Evolutionary conservation across 805 yeast genomes (phyloP).

Genomic region (Candida maris): DNA sequence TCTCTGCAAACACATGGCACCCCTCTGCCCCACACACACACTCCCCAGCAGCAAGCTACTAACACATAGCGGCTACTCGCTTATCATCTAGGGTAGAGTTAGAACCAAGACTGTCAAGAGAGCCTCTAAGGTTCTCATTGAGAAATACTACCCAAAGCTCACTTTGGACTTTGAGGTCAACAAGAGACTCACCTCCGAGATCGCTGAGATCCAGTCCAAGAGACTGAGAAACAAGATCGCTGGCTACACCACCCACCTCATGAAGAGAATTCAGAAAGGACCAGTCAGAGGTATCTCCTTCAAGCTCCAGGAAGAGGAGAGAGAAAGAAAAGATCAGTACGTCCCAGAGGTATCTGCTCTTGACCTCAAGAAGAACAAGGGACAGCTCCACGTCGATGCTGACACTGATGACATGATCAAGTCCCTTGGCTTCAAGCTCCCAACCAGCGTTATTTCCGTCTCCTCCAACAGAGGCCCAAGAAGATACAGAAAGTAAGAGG

Average conservation of each 20-base stretch:
- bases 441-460: slow-evolving; percentile 80
- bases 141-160: slow-evolving; percentile 99
- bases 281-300: slow-evolving; percentile 99
- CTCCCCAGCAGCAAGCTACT: too few relatives aligned
- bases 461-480: slow-evolving; percentile 90
- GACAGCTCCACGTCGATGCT: slow-evolving; percentile 93
- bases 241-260: slow-evolving; percentile 99
- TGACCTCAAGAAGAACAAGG: slow-evolving; percentile 94
- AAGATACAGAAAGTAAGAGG: slow-evolving; percentile 73
- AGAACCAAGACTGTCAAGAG: slow-evolving; percentile 99
- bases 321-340: slow-evolving; percentile 99
- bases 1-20: too few relatives aligned
- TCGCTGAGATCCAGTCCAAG: slow-evolving; percentile 98
- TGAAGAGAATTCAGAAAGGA: slow-evolving; percentile 99
- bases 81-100: slow-evolving; percentile 84
- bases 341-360: slow-evolving; percentile 99
- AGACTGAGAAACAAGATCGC: slow-evolving; percentile 99
- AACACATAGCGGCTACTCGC: background rate
- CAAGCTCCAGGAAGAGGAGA: slow-evolving; percentile 99
- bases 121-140: slow-evolving; percentile 99
- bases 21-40: too few relatives aligned
- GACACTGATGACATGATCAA: slow-evolving; percentile 95
- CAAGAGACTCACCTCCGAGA: slow-evolving; percentile 98
- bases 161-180: slow-evolving; percentile 99
- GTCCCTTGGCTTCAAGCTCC: slow-evolving; percentile 86